phyloP scores from a whole-genome alignment of 1,284 basidiomycete species.

The Laetiporus sulphureus region DNA sequence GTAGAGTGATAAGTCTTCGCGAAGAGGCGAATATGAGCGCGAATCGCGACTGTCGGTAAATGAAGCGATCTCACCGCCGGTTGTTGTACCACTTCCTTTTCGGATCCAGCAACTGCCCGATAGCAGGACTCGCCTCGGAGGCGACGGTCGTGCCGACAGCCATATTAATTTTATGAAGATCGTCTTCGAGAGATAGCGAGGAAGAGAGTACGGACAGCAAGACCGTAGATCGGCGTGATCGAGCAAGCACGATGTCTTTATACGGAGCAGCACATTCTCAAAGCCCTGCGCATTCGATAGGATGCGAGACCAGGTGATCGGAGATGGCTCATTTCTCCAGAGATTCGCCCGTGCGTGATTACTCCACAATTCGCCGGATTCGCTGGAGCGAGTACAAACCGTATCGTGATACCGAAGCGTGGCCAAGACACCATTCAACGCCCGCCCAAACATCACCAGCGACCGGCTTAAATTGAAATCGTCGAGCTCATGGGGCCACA shows the following conservation, averaged over 20 bases:
- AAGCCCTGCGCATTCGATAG: not conserved
- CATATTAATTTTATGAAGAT: slow-evolving; percentile 34
- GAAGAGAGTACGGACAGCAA: slow-evolving; percentile 7
- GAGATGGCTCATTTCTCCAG: slow-evolving; percentile 22
- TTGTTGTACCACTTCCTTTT: slow-evolving; percentile 62
- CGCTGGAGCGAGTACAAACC: no score
- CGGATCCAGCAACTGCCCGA: slow-evolving; percentile 51
- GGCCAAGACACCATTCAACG: no score
- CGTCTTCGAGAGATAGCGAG: slow-evolving; percentile 7
- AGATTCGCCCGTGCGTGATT: slow-evolving; percentile 23
- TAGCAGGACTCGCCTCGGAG: slow-evolving; percentile 27
- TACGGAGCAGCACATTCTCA: slow-evolving; percentile 4
- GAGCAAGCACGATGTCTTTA: slow-evolving; percentile 20
- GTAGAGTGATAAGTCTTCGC: slow-evolving; percentile 46
- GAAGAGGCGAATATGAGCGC: slow-evolving; percentile 4
- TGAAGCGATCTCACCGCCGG: slow-evolving; percentile 36
- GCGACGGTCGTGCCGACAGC: slow-evolving; percentile 38
- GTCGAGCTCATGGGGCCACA: no score
- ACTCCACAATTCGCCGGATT: slow-evolving; percentile 18
- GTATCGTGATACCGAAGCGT: no score
- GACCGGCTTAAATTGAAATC: no score
- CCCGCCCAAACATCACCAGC: no score
- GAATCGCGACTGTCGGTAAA: not conserved
- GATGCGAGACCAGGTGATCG: slow-evolving; percentile 13
- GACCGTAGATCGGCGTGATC: slow-evolving; percentile 21